A percentile compares a stretch with the other conserved stretches of the same genome.
Evolutionary conservation across 2,329 filamentous ascomycete genomes (phyloP).

Genomic region (Penicillium glabrum): DNA sequence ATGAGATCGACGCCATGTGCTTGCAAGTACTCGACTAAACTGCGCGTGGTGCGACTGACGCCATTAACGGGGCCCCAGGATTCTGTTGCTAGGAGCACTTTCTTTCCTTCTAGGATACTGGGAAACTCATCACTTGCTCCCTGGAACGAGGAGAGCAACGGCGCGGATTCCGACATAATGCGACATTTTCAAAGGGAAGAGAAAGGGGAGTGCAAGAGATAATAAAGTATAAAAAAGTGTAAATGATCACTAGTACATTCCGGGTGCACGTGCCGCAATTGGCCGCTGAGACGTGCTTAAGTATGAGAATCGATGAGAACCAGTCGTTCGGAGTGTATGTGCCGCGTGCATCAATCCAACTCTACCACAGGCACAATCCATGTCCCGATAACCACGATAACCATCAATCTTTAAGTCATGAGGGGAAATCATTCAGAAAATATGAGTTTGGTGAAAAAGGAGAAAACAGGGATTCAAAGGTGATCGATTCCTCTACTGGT

Average conservation of each 20-base stretch:
- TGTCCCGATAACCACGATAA: neutral
- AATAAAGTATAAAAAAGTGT: neutral
- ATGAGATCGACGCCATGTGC: conserved; percentile 64
- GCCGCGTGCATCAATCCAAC: neutral
- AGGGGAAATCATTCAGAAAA: neutral
- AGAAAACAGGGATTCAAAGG: neutral
- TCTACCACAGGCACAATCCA: neutral
- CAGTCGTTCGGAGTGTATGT: neutral
- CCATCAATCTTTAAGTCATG: neutral
- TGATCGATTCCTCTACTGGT: neutral
- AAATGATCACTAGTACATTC: neutral
- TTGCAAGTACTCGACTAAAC: conserved; percentile 66
- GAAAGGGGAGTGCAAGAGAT: neutral
- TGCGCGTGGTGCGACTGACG: conserved; percentile 69
- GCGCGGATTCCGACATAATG: conserved; percentile 14
- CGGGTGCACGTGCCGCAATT: conserved; percentile 15
- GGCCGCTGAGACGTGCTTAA: conserved; percentile 10
- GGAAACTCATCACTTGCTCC: conserved; percentile 37
- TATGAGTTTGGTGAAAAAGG: neutral
- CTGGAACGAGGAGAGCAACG: conserved; percentile 11
- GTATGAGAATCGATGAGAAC: neutral
- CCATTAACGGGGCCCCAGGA: conserved; percentile 72
- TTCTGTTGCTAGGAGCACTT: conserved; percentile 67
- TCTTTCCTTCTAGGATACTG: conserved; percentile 56
- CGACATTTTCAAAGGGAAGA: neutral